phyloP scores from a whole-genome alignment of 2,329 filamentous ascomycete genomes.

The Xylariaceae sp. region DNA sequence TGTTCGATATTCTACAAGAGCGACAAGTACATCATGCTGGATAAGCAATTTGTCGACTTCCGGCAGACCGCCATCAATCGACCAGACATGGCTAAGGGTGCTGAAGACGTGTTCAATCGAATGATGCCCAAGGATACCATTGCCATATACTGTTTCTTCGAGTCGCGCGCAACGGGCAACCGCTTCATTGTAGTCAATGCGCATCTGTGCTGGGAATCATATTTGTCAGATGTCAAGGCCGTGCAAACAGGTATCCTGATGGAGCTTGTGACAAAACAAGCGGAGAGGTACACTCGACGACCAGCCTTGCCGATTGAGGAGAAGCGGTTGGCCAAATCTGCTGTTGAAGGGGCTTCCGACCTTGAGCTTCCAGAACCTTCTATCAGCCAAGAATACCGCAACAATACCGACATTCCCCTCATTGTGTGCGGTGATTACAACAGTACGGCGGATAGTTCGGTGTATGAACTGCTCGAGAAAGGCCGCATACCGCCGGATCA shows the following conservation, averaged over 20 bases:
- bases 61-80: constrained; percentile 87
- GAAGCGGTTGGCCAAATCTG: constrained; percentile 59
- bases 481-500: constrained; percentile 77
- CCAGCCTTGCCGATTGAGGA: constrained; percentile 67
- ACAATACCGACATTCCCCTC: constrained; percentile 82
- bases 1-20: constrained; percentile 97
- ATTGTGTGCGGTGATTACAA: constrained; percentile 96
- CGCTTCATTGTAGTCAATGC: constrained; percentile 90
- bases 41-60: constrained; percentile 93
- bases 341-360: constrained; percentile 42
- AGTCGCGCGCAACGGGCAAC: constrained; percentile 86
- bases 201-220: constrained; percentile 92
- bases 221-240: constrained; percentile 87
- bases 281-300: constrained; percentile 78
- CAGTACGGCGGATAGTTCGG: constrained; percentile 78
- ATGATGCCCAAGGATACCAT: constrained; percentile 99
- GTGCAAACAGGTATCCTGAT: constrained; percentile 94
- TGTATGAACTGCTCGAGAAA: constrained; percentile 83
- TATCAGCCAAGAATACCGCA: constrained; percentile 82
- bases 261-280: constrained; percentile 82
- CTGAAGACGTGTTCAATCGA: constrained; percentile 96
- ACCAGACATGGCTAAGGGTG: constrained; percentile 94
- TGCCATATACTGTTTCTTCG: constrained; percentile 84
- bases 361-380: constrained; percentile 62
- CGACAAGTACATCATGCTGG: constrained; percentile 88